A percentile compares a stretch with the other conserved stretches of the same genome.
phyloP scores from a whole-genome alignment of 148 eudicot species.

The Camellia japonica region DNA sequence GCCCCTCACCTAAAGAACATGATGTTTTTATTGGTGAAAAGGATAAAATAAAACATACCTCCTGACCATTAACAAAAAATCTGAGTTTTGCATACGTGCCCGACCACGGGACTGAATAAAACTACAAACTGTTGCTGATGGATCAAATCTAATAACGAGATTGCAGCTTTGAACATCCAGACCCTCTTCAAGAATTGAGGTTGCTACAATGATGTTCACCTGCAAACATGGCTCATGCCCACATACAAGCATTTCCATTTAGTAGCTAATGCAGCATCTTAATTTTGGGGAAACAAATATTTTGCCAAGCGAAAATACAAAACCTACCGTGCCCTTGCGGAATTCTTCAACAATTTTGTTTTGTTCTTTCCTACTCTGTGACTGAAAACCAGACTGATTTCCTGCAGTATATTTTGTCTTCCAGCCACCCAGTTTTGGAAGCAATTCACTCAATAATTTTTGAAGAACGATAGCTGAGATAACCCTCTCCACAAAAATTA shows the following conservation, averaged over 20 bases:
- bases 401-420: conserved; percentile 72
- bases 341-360: conserved; percentile 24
- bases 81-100: conserved; percentile 14
- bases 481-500: conserved; percentile 80
- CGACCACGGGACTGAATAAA: conserved; percentile 22
- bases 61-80: conserved; percentile 41
- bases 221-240: conserved; percentile 21
- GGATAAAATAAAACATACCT: conserved; percentile 38
- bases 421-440: conserved; percentile 57
- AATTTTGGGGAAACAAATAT: not conserved
- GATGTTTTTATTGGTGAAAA: not conserved
- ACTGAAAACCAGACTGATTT: conserved; percentile 35
- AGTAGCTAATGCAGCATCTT: not conserved
- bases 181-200: conserved; percentile 84
- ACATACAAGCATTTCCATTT: not conserved
- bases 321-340: conserved; percentile 7
- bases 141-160: conserved; percentile 63
- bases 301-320: not conserved
- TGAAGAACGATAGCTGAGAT: conserved; percentile 70
- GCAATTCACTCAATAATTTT: conserved; percentile 44
- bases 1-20: not conserved
- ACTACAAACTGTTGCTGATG: conserved; percentile 68
- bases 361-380: conserved; percentile 69
- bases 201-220: conserved; percentile 85
- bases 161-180: conserved; percentile 68